phyloP scores from a whole-genome alignment of 331 rosid species.

The Malus hybrid region DNA sequence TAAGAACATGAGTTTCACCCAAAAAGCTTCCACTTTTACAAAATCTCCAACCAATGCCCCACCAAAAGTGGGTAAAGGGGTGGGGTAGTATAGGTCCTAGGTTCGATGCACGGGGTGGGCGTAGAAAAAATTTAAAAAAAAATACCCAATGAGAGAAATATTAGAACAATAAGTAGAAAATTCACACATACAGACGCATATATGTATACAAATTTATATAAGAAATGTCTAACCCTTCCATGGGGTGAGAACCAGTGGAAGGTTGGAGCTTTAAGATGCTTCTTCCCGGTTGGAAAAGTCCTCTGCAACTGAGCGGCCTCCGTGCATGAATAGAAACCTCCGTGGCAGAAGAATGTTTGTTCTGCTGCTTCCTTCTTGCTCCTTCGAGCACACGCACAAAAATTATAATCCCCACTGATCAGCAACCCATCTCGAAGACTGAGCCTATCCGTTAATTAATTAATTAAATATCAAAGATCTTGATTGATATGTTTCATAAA shows the following conservation, averaged over 20 bases:
- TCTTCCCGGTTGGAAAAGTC: constrained; percentile 32
- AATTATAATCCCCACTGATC: neutral
- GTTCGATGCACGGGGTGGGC: no score
- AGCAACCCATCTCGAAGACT: constrained; percentile 16
- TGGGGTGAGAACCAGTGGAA: constrained; percentile 28
- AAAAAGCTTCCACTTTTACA: neutral
- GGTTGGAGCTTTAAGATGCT: constrained; percentile 34
- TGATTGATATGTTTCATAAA: neutral
- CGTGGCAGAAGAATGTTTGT: constrained; percentile 26
- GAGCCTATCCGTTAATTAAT: neutral
- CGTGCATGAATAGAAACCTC: constrained; percentile 43
- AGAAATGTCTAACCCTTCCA: constrained; percentile 17
- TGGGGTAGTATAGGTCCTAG: no score
- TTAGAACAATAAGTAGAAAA: neutral
- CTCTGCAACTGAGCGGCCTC: constrained; percentile 31
- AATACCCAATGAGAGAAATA: neutral
- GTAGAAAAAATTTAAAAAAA: neutral
- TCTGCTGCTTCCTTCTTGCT: constrained; percentile 5
- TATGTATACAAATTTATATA: no score
- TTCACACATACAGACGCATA: no score
- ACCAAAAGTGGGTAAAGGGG: neutral
- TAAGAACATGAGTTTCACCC: neutral
- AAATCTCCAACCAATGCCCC: neutral
- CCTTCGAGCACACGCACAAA: neutral
- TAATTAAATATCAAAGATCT: neutral